Percentiles rank a stretch among this genome's conserved stretches.
These are phyloP conservation scores for Ascochyta rabiei DNA, from an alignment of 2,329 filamentous ascomycete species.

Conservation along the genomic window DNA sequence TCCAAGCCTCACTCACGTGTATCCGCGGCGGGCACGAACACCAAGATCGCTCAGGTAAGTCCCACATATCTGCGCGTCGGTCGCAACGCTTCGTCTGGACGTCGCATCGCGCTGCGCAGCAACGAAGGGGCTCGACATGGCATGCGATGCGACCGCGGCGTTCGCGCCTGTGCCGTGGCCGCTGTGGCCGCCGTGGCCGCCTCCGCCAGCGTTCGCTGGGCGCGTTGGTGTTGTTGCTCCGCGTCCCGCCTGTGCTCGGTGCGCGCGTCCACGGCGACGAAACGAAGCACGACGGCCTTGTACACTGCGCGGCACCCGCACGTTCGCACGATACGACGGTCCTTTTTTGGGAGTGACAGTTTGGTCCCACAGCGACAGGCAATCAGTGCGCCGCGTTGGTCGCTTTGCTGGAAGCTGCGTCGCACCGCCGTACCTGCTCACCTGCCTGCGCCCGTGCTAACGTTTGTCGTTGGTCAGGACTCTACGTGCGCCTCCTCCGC, in stretches of 20 bases:
- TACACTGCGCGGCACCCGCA: slow-evolving; percentile 30
- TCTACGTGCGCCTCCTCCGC: slow-evolving; percentile 33
- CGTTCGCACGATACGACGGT: slow-evolving; percentile 34
- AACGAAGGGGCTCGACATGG: background rate
- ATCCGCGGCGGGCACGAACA: slow-evolving; percentile 18
- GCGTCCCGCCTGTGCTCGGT: slow-evolving; percentile 25
- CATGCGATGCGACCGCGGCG: slow-evolving; percentile 15
- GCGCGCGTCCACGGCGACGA: slow-evolving; percentile 37
- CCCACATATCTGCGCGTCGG: slow-evolving; percentile 14
- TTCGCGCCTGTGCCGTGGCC: slow-evolving; percentile 19
- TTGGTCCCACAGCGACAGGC: slow-evolving; percentile 43
- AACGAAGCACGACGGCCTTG: slow-evolving; percentile 41
- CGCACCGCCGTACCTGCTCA: slow-evolving; percentile 35
- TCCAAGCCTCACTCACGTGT: slow-evolving; percentile 22
- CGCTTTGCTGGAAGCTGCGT: slow-evolving; percentile 29
- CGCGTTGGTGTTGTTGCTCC: slow-evolving; percentile 28
- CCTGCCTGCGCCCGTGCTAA: slow-evolving; percentile 44
- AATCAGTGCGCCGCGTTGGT: slow-evolving; percentile 37
- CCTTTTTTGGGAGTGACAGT: slow-evolving; percentile 45
- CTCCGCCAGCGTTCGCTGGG: slow-evolving; percentile 20
- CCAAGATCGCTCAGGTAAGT: slow-evolving; percentile 18
- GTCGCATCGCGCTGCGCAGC: slow-evolving; percentile 9
- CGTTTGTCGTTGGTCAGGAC: slow-evolving; percentile 40
- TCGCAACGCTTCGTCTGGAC: slow-evolving; percentile 9
- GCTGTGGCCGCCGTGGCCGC: slow-evolving; percentile 24